These are phyloP conservation scores for Fusarium tanahbumbuense DNA, from an alignment of 2,329 filamentous ascomycete species.

Conservation along the genomic window DNA sequence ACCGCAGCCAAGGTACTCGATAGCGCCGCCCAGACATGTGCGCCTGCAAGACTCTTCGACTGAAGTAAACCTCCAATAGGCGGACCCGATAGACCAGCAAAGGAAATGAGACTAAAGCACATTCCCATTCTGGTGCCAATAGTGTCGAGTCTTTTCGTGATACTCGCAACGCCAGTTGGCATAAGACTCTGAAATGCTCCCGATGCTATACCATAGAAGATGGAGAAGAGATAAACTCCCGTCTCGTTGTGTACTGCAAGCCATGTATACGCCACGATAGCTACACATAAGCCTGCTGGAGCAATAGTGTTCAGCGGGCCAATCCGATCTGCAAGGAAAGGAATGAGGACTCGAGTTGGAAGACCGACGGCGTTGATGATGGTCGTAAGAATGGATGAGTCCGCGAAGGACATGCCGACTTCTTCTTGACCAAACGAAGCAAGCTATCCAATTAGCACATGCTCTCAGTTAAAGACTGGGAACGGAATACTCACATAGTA, in stretches of 20 bases:
- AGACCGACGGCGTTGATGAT: conserved; percentile 56
- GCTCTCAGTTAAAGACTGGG: fast-evolving
- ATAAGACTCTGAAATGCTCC: conserved; percentile 57
- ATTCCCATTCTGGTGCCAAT: conserved; percentile 57
- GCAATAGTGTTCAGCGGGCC: conserved; percentile 53
- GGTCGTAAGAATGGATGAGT: conserved; percentile 52
- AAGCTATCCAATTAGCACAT: conserved; percentile 20
- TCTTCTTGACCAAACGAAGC: conserved; percentile 45
- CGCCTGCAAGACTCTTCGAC: conserved; percentile 41
- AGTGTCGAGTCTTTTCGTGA: conserved; percentile 54
- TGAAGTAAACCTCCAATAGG: conserved; percentile 52
- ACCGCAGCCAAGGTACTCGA: conserved; percentile 46
- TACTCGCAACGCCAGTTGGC: conserved; percentile 54
- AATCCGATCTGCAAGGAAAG: conserved; percentile 52
- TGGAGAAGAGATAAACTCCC: conserved; percentile 54
- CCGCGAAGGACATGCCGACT: conserved; percentile 51
- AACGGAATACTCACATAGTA: conserved; percentile 51
- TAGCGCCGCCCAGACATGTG: conserved; percentile 52
- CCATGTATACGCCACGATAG: conserved; percentile 53
- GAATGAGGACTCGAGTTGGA: conserved; percentile 52
- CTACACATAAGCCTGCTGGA: conserved; percentile 44
- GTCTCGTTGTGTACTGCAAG: conserved; percentile 50
- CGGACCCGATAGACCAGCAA: conserved; percentile 54
- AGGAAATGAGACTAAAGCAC: conserved; percentile 54
- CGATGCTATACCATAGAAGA: conserved; percentile 44